phyloP scores from a whole-genome alignment of 192 early-diverging fungal genomes.

The Gamsiella multidivaricata region DNA sequence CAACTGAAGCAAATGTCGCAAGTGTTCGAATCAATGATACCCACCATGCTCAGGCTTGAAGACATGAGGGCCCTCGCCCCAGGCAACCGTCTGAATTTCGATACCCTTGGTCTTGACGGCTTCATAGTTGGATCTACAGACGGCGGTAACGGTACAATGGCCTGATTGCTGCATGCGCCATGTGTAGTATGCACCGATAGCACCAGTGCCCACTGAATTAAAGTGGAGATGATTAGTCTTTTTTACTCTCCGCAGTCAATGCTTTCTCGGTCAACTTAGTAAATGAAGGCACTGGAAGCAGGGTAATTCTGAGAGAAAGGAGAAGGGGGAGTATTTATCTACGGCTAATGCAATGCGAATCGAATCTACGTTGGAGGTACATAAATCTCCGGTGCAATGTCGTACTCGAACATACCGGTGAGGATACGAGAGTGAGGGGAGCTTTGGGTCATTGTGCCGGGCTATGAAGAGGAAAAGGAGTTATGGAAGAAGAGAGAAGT shows the following conservation, averaged over 20 bases:
- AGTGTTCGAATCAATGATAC: too few relatives aligned
- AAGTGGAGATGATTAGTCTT: not conserved
- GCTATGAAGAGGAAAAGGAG: not conserved
- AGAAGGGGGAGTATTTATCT: not conserved
- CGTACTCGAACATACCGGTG: too few relatives aligned
- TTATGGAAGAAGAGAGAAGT: not conserved
- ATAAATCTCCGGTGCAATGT: too few relatives aligned
- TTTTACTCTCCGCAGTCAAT: too few relatives aligned
- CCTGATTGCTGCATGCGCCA: conserved; percentile 70
- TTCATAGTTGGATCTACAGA: conserved; percentile 78
- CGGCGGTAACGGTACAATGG: conserved; percentile 60
- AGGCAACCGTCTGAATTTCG: conserved; percentile 64
- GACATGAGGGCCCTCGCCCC: conserved; percentile 60
- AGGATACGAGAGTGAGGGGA: conserved; percentile 40
- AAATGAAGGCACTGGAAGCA: not conserved
- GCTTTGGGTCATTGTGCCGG: conserved; percentile 7
- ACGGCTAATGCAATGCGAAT: not conserved
- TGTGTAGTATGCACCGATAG: conserved; percentile 72
- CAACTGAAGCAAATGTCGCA: too few relatives aligned
- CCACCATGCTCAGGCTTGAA: conserved; percentile 66
- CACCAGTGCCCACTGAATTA: conserved; percentile 73
- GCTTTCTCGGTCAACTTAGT: too few relatives aligned
- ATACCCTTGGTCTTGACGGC: conserved; percentile 64
- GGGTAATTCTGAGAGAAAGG: not conserved
- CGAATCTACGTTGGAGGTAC: too few relatives aligned